Evolutionary conservation across 495 filamentous ascomycete species (phyloP).

Genomic region (Neurospora hispaniola): DNA sequence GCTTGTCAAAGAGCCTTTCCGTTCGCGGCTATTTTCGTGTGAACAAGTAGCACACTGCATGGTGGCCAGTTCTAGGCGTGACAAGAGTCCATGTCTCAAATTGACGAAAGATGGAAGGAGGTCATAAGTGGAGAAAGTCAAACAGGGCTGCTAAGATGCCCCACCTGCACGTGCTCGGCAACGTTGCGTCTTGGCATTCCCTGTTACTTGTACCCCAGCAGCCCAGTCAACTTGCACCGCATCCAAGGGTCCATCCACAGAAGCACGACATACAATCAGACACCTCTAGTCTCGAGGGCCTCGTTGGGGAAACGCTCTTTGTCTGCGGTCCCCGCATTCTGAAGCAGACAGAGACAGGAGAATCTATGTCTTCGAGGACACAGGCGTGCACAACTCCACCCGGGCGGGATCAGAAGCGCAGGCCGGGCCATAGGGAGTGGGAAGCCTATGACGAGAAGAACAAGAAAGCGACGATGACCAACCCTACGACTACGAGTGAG

Average conservation of each 20-base stretch:
- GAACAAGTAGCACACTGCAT: not conserved
- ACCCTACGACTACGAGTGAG: conserved; percentile 19
- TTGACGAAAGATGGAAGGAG: not conserved
- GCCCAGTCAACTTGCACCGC: not conserved
- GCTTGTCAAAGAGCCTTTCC: not conserved
- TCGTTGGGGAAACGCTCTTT: not conserved
- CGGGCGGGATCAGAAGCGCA: conserved; percentile 25
- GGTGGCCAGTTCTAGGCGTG: not conserved
- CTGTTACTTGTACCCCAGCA: not conserved
- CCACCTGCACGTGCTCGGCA: not conserved
- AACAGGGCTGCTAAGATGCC: no score
- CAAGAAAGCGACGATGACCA: conserved; percentile 23
- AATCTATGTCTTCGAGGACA: conserved; percentile 54
- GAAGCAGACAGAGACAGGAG: conserved; percentile 6
- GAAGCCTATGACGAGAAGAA: conserved; percentile 24
- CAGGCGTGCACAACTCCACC: conserved; percentile 47
- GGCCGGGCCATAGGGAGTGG: conserved; percentile 21
- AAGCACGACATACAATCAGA: not conserved
- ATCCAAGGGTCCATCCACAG: not conserved
- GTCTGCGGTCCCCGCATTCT: not conserved
- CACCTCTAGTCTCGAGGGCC: not conserved
- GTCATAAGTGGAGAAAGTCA: not conserved
- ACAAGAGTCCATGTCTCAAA: not conserved
- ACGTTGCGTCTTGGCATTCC: not conserved
- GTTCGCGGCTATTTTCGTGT: no score